phyloP scores from a whole-genome alignment of 176 grass and related monocot genomes.

The Chloris gayana region DNA sequence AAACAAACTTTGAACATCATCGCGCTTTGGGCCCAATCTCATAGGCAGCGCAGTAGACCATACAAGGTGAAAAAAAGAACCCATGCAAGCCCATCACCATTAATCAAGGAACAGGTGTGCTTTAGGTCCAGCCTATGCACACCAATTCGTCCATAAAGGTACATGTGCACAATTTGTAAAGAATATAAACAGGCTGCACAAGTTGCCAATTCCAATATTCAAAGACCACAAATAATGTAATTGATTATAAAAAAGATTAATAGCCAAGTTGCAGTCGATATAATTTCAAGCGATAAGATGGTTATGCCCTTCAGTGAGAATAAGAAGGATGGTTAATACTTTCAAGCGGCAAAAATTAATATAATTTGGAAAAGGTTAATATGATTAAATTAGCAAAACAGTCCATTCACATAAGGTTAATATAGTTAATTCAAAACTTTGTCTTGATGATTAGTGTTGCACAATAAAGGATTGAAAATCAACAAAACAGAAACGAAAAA shows the following conservation, averaged over 20 bases:
- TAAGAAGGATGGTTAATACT: neutral
- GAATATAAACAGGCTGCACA: conserved; percentile 3
- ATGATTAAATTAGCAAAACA: neutral
- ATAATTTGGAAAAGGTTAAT: neutral
- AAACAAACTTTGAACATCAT: neutral
- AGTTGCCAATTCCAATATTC: neutral
- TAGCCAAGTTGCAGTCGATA: neutral
- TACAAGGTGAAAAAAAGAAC: neutral
- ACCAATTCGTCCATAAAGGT: neutral
- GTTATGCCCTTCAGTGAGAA: too few relatives aligned
- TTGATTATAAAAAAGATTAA: neutral
- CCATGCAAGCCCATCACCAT: neutral
- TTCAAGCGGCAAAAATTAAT: neutral
- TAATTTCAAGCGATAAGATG: too few relatives aligned
- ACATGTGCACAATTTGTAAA: neutral
- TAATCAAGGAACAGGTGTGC: neutral
- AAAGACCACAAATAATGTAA: neutral
- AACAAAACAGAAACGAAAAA: neutral
- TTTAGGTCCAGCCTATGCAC: neutral
- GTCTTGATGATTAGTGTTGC: neutral
- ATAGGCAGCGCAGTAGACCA: neutral
- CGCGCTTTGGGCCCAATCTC: neutral
- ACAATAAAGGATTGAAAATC: neutral
- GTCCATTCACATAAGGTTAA: neutral
- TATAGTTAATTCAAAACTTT: too few relatives aligned